Base-by-base conservation (phyloP, 2,329 filamentous ascomycete species). In the Arachnomyces sp. region DNA sequence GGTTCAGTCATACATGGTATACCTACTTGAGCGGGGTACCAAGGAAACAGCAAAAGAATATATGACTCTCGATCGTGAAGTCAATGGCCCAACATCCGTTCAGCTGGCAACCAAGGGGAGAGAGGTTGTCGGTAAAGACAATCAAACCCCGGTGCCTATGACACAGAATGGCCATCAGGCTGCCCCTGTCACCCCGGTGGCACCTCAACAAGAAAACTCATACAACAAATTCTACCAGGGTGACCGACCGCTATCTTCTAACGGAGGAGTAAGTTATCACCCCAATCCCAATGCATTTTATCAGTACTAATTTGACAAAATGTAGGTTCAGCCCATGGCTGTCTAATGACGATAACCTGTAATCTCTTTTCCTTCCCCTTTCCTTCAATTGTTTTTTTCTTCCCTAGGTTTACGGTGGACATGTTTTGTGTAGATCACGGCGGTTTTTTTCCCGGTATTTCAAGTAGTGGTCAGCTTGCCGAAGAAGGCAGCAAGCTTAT, bases 31-130 rank as follows among this genome's bases (percentile, higher is more conserved):
- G 52, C 75, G 85, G 39, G 89, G 90, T 11, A 81, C 78, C 45
- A 85, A 88, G 59, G 78, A 89, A 25, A 78, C 86, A 2, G 90
- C 93, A 68, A 86, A 88, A 63, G 83, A 89, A 52, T 95, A 89
- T 60, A 72, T 95, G 56, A 69, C 74, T 44, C 69, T 96, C 28
- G 90, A 98, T 58, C 77, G 81, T 32, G 85, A 94, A 60, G 77
- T 95, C 44, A 92, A 93, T 60, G 92, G 92, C 1, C 66, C 67
- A 3, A 49, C 54, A 3, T 69, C 66, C 4, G 64, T 69, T 8
- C 56, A 59, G 16, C 46, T 59, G 18, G 46, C 54, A 29, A 48
- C 53, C 32, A 57, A 61, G 43, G 58, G 45, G 30, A 31, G 54
- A 11, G 52, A 54, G 13, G 56, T 52, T n/a, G 38, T 47, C 7